Evolutionary conservation across 179 eudicot genomes (phyloP), one percentile per base, ranked within the genome.

Genomic region (Sideroxylon spinosum): DNA sequence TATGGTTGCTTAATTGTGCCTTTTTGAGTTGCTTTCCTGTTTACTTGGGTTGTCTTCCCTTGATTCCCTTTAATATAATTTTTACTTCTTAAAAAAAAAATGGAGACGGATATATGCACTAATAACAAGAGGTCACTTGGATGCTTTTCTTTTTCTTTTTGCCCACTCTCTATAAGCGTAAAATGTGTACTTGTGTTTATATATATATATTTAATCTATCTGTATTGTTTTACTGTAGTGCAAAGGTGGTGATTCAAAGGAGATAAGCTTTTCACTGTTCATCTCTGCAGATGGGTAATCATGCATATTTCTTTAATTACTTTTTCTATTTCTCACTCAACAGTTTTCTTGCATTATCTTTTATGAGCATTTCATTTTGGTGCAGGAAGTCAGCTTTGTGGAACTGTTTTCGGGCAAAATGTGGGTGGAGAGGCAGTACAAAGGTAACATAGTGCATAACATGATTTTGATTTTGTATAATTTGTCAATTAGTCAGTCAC

Each of bases 381-480:
- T 83, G 75, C 78, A 91, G 94, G 67, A 82, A 83, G 81, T 56
- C 83, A 80, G 94, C 91, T 13, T 53, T 68, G 61, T 92, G 93
- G 93, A 81, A 63, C 77, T 92, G 97, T 77, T 82, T 81, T 77
- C 88, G 94, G 75, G 94, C 83, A 44, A 92, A 87, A 83, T 92
- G 97, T 84, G 94, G 94, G 65, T 92, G 97, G 94, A 86, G 71
- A 77, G 94, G 94, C 78, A 81, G 53, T 80, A 81, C 89, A 60
- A 86, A 76, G 79, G 97, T 91, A 82, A 64, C 23, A 70, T 32
- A 20, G 25, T 6, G 19, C 49, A 72, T 66, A 44, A 70, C 53
- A 49, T 75, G 50, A 25, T 78, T 13, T 73, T 56, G 22, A 32
- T 67, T 64, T 71, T 48, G 22, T 73, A 46, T 64, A n/a, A 14